phyloP scores from a whole-genome alignment of 192 early-diverging fungal species.

The Backusella australiensis region DNA sequence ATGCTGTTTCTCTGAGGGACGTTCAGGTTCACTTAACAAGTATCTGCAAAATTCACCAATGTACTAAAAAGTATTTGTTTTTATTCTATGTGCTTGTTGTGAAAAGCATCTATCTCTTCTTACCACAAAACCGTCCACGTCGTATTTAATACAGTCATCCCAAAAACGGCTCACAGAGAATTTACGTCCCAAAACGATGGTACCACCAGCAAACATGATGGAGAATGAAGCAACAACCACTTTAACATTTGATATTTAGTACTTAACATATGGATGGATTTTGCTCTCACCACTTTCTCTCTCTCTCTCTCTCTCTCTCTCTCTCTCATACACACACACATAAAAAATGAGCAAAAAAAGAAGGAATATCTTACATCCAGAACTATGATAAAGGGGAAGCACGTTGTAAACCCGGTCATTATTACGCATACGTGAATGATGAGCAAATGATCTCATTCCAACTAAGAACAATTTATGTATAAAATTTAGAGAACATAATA shows the following conservation, averaged over 20 bases:
- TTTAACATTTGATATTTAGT: neutral
- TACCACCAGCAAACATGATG: slow-evolving; percentile 33
- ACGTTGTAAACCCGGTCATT: slow-evolving; percentile 54
- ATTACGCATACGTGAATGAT: neutral
- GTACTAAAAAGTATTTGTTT: slow-evolving; percentile 36
- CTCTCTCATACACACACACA: no score
- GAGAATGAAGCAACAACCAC: slow-evolving; percentile 29
- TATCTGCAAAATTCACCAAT: slow-evolving; percentile 73
- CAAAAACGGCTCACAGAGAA: slow-evolving; percentile 51
- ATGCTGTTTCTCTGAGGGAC: slow-evolving; percentile 50
- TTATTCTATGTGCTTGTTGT: neutral
- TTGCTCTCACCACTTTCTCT: neutral
- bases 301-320: neutral
- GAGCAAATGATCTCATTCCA: neutral
- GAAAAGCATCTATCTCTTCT: neutral
- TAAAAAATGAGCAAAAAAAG: neutral
- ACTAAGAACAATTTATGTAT: neutral
- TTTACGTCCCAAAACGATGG: slow-evolving; percentile 52
- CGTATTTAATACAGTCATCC: slow-evolving; percentile 46
- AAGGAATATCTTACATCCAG: slow-evolving; percentile 41
- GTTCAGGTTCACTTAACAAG: slow-evolving; percentile 49
- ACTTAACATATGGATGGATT: neutral
- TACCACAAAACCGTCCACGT: slow-evolving; percentile 46
- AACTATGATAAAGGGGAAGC: slow-evolving; percentile 64
- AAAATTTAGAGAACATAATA: neutral